phyloP scores from a whole-genome alignment of 2,329 filamentous ascomycete genomes.

The Microdochium bolleyi region DNA sequence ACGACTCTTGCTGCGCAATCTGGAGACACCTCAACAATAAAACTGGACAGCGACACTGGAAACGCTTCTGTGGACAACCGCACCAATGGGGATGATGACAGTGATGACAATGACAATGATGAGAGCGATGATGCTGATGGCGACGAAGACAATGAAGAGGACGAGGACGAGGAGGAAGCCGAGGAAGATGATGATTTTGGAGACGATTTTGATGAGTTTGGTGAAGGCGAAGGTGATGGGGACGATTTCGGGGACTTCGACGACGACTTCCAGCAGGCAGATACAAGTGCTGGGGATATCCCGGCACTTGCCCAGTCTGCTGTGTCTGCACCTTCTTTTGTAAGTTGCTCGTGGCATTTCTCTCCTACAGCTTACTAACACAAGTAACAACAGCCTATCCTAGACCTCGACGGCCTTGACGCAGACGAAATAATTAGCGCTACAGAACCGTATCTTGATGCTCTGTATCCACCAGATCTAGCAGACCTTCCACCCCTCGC shows the following conservation, averaged over 20 bases:
- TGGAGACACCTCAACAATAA: not conserved
- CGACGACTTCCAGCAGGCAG: conserved; percentile 58
- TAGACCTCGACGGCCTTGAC: conserved; percentile 57
- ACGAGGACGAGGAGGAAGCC: conserved; percentile 20
- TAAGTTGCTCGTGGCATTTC: conserved; percentile 21
- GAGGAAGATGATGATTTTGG: conserved; percentile 41
- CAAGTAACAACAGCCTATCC: conserved; percentile 46
- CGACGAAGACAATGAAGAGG: conserved; percentile 10
- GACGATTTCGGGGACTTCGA: conserved; percentile 61
- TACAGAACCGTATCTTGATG: conserved; percentile 58
- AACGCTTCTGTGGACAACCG: not conserved
- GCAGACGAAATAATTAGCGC: conserved; percentile 52
- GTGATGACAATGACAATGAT: not conserved
- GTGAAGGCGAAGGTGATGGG: conserved; percentile 46
- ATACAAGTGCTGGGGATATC: conserved; percentile 21
- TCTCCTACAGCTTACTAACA: conserved; percentile 20
- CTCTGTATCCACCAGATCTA: conserved; percentile 54
- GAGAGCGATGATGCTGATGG: not conserved
- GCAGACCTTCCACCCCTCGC: conserved; percentile 42
- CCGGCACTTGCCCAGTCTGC: conserved; percentile 23
- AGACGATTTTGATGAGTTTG: conserved; percentile 56
- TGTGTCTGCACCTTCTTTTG: conserved; percentile 28
- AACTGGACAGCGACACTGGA: not conserved
- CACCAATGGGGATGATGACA: not conserved
- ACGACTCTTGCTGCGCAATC: conserved; percentile 5